A percentile compares a stretch with the other conserved stretches of the same genome.
These are phyloP conservation scores for Rhexocercosporidium sp. DNA, from an alignment of 2,329 filamentous ascomycete genomes.

Conservation along the genomic window DNA sequence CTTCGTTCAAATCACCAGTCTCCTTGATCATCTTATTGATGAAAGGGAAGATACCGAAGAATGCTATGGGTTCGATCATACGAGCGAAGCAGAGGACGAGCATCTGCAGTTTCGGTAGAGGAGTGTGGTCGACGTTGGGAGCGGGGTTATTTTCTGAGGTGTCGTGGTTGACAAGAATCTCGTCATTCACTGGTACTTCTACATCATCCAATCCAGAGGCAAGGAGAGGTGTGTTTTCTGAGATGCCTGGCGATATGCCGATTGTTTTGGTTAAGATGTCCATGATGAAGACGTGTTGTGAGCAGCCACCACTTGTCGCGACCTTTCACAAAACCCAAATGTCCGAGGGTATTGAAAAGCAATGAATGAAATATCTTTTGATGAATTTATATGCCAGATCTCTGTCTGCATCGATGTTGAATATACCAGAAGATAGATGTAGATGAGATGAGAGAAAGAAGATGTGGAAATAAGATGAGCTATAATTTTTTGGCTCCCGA, in stretches of 20 bases:
- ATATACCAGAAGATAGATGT: neutral
- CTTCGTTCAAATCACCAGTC: constrained; percentile 63
- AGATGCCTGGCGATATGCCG: neutral
- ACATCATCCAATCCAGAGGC: constrained; percentile 21
- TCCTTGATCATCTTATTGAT: constrained; percentile 77
- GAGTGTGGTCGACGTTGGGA: constrained; percentile 43
- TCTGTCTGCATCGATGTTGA: neutral
- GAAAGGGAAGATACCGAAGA: constrained; percentile 83
- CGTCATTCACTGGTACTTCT: constrained; percentile 5
- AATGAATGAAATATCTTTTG: no score
- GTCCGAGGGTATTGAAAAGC: neutral
- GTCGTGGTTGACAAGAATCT: neutral
- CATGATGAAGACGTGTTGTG: neutral
- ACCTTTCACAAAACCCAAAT: neutral
- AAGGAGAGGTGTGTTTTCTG: constrained; percentile 32
- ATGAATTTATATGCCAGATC: neutral
- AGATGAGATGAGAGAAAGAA: neutral
- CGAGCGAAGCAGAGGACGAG: constrained; percentile 75
- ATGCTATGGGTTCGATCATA: constrained; percentile 77
- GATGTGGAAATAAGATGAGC: neutral
- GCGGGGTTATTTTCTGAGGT: neutral
- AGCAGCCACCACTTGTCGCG: neutral
- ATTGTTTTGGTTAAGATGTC: neutral
- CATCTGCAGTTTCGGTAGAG: constrained; percentile 69
- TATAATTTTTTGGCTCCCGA: constrained; percentile 3